Evolutionary conservation across 768 basidiomycete species (phyloP).

Genomic region (Serendipita sp.): DNA sequence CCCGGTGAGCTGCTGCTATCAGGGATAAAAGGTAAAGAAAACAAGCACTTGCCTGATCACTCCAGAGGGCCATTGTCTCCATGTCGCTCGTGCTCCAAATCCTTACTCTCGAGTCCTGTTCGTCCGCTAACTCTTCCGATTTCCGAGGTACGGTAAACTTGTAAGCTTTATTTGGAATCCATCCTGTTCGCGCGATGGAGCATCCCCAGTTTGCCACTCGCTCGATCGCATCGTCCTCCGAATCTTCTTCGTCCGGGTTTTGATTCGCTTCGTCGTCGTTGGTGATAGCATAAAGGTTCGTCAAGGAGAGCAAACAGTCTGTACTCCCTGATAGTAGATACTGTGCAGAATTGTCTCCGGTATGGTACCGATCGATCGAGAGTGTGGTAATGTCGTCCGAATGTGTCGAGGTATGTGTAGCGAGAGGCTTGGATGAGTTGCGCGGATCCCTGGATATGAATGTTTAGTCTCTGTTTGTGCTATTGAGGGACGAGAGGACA

Average conservation of each 20-base stretch:
- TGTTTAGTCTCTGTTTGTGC: too few species aligned
- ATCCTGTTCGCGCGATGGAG: constrained; percentile 63
- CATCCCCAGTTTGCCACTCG: constrained; percentile 78
- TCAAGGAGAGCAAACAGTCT: constrained; percentile 65
- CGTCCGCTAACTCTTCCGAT: constrained; percentile 9
- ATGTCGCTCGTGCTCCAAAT: constrained; percentile 86
- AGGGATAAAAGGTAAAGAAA: neutral
- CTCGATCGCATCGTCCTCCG: constrained; percentile 75
- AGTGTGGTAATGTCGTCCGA: constrained; percentile 84
- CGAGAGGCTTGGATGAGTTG: constrained; percentile 49
- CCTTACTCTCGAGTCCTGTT: neutral
- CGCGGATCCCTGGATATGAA: constrained; percentile 56
- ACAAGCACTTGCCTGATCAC: constrained; percentile 34
- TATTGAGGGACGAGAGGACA: constrained; percentile 7
- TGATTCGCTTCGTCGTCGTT: constrained; percentile 14
- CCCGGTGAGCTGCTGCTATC: neutral
- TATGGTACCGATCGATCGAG: constrained; percentile 28
- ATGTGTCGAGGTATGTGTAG: constrained; percentile 72
- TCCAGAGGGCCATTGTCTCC: constrained; percentile 86
- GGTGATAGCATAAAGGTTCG: constrained; percentile 31
- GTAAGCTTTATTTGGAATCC: constrained; percentile 25
- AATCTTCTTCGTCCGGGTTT: constrained; percentile 30
- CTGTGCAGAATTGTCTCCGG: constrained; percentile 17
- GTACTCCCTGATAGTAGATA: constrained; percentile 64
- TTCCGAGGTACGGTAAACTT: constrained; percentile 3